Evolutionary conservation across 2,329 filamentous ascomycete genomes (phyloP), one percentile per base, ranked within the genome.

Genomic region (Alternaria alternata): DNA sequence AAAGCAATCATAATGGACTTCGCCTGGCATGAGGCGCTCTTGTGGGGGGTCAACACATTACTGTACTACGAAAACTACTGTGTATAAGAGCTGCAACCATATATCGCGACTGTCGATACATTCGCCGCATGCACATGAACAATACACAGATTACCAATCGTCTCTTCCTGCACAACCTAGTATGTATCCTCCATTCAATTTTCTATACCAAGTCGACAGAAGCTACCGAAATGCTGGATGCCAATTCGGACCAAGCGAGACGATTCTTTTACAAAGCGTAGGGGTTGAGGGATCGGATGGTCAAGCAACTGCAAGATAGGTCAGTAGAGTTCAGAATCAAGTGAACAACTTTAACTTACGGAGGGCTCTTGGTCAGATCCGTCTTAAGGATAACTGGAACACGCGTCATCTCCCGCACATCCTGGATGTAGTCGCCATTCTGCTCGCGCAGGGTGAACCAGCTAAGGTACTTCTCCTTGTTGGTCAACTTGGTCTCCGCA

Each of bases 311-410:
- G 68, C 22, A 32, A 53, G 11, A 51, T 54, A 59, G 39, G 59
- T 76, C 57, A 75, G 68, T 54, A 55, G 8, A 47, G 38, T 47
- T 44, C 52, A 51, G 58, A 18, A 30, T 16, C 24, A 12, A 36
- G 47, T 14, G 24, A 9, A 42, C 11, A 32, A 38, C 12, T 46
- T 61, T 9, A 64, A 94, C 95, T 89, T 91, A 99, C 94, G 95
- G 95, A 82, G 95, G 95, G 83, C 94, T 98, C 91, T 99, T 99
- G 82, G 86, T 92, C 74, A 99, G 87, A 82, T 99, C 95, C 67
- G 95, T 98, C 89, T 97, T 98, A 75, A 99, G 83, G 78, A 99
- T 96, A 69, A 99, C 91, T n/a, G 95, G 95, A 63, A 99, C 91
- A 70, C 94, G 87, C 43, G 93, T 94, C 94, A 99, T 97, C 85